These are phyloP conservation scores for Triticum dicoccoides DNA, from an alignment of 176 grass and related monocot species.

Conservation along the genomic window DNA sequence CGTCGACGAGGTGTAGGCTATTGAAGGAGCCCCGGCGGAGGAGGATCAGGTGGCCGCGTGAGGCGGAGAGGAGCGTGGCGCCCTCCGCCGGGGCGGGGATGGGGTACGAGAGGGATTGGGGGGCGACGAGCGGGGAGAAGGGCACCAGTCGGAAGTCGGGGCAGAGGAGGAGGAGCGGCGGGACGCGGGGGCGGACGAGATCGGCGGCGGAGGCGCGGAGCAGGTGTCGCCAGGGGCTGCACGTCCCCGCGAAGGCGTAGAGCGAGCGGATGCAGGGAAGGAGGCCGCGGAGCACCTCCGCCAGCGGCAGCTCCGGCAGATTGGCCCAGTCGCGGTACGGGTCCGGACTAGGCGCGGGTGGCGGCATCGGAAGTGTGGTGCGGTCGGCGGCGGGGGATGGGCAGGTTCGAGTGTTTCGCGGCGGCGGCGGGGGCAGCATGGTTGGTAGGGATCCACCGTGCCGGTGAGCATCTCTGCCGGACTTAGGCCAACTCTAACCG, in stretches of 20 bases:
- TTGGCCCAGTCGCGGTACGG: constrained; percentile 27
- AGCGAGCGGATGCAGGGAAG: constrained; percentile 38
- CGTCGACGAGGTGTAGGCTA: background rate
- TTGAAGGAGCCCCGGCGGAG: background rate
- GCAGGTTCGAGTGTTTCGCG: background rate
- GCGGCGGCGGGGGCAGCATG: background rate
- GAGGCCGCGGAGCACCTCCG: constrained; percentile 37
- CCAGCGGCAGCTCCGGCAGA: constrained; percentile 33
- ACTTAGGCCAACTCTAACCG: no score
- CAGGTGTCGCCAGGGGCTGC: constrained; percentile 32
- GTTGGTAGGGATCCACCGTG: background rate
- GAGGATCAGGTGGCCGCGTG: constrained; percentile 26
- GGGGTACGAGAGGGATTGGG: background rate
- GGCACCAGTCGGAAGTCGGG: background rate
- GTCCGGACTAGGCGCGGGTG: background rate
- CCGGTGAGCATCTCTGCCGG: background rate
- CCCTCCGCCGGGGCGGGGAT: background rate
- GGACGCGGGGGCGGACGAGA: constrained; percentile 17
- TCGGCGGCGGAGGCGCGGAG: constrained; percentile 15
- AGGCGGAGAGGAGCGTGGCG: constrained; percentile 8
- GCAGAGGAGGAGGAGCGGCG: constrained; percentile 17
- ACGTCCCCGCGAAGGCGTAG: constrained; percentile 32
- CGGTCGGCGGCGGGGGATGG: background rate
- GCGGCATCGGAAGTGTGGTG: background rate
- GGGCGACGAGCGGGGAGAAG: constrained; percentile 19